Evolutionary conservation across 352 stramenopile species (phyloP), one percentile per base, ranked within the genome.

Genomic region (Thalassiosira mediterranea): DNA sequence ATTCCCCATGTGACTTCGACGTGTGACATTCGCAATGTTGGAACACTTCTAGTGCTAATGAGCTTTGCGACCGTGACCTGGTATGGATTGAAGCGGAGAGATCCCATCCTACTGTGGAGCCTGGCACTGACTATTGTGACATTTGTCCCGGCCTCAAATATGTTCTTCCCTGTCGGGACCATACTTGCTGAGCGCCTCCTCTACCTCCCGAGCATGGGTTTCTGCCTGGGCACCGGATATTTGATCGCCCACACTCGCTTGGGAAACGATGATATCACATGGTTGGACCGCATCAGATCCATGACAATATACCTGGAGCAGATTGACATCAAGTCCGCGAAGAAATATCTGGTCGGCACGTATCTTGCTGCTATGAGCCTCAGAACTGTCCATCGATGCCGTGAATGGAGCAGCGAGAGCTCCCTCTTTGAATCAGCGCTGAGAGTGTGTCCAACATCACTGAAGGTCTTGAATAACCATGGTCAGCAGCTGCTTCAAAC

Each of bases 141-240:
- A 5, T 98, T 97, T 72, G 34, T 97, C 0, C 95, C 95, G 10
- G 94, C 91, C 17, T 95, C 92, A n/a, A 97, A 98, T 57, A 31
- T 96, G 10, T 64, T 97, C 19, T 96, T 98, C 52, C 93, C 94
- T 1, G 91, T 98, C 17, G 95, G 95, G 15, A 96, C 93, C 0
- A 79, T 97, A 4, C 79, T 98, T 19, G 95, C 93, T 0, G 95
- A 98, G 88, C 86, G 95, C 13, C 70, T 98, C 42, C 56, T 97
- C 21, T 97, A 97, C 78, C 92, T 97, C 42, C 94, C 94, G 2
- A 69, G 38, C 34, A 53, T 74, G 37, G 70, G 63, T 7, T 62
- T 69, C 38, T 63, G 70, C 53, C 31, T 72, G 19, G 62, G 47
- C 10, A 19, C 37, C 8, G 54, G 49, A 17, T 21, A 54, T 11